Evolutionary conservation across 306 rosid species (phyloP).

Genomic region (Begonia peltatifolia): DNA sequence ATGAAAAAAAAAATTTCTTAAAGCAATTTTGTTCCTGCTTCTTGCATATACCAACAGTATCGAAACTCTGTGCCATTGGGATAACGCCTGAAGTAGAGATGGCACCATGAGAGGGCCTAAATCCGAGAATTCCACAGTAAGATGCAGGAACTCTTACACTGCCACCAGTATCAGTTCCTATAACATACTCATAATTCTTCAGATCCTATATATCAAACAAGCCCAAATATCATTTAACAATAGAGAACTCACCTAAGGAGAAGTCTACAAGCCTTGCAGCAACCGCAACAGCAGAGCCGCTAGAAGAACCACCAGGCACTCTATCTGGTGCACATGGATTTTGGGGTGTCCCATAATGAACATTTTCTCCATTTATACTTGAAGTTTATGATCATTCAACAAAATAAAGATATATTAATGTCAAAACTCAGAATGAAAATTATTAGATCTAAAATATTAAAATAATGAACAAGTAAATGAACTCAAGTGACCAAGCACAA

Average conservation of each 20-base stretch:
- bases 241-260: slow-evolving; percentile 43
- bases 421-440: slow-evolving; percentile 4
- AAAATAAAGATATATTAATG: slow-evolving; percentile 1
- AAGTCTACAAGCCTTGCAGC: slow-evolving; percentile 78
- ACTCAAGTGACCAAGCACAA: too few species aligned
- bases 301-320: slow-evolving; percentile 51
- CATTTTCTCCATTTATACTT: slow-evolving; percentile 41
- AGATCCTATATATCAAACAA: slow-evolving; percentile 2
- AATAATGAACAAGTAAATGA: too few species aligned
- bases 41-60: slow-evolving; percentile 56
- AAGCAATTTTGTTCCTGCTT: too few species aligned
- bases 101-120: slow-evolving; percentile 73
- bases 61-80: slow-evolving; percentile 90
- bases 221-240: slow-evolving; percentile 7
- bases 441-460: too few species aligned
- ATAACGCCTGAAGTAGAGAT: slow-evolving; percentile 50
- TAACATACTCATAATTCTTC: background rate
- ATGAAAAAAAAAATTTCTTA: too few species aligned
- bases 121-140: slow-evolving; percentile 80
- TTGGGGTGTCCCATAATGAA: slow-evolving; percentile 40
- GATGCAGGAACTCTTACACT: slow-evolving; percentile 93
- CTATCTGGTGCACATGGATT: slow-evolving; percentile 33
- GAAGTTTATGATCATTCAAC: slow-evolving; percentile 1
- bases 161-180: slow-evolving; percentile 94
- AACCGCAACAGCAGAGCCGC: slow-evolving; percentile 64